phyloP scores from a whole-genome alignment of 345 rosid species.

The Citrus glauca region DNA sequence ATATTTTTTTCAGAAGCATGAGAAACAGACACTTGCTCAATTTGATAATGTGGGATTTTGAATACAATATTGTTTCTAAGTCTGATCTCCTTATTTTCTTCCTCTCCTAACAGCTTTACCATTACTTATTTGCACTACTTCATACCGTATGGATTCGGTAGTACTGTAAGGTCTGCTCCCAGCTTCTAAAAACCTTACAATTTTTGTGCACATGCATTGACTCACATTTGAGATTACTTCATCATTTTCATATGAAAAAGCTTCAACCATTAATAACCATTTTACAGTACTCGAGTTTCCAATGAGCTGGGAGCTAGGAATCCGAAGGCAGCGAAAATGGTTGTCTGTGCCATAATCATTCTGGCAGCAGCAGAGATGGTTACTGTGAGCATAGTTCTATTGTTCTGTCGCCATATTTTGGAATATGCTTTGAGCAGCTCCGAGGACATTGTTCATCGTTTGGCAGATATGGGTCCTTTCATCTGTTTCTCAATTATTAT shows the following conservation, averaged over 20 bases:
- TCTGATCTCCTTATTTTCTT: not conserved
- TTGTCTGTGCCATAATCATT: slow-evolving; percentile 18
- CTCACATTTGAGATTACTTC: no score
- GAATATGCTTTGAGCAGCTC: slow-evolving; percentile 35
- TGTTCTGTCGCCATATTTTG: slow-evolving; percentile 18
- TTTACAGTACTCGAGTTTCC: slow-evolving; percentile 38
- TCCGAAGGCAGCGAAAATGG: slow-evolving; percentile 26
- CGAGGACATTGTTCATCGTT: slow-evolving; percentile 30
- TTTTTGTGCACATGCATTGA: no score
- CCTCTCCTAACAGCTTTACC: not conserved
- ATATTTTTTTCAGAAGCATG: no score
- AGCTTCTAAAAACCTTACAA: not conserved
- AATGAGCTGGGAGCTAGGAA: slow-evolving; percentile 46
- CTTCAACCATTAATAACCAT: no score
- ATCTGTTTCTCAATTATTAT: slow-evolving; percentile 29
- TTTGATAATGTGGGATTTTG: no score
- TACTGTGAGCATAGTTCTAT: slow-evolving; percentile 21
- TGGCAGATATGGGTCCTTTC: slow-evolving; percentile 34
- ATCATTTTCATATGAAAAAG: no score
- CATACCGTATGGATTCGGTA: slow-evolving; percentile 14
- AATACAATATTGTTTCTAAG: not conserved
- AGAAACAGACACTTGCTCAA: no score
- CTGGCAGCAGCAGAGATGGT: slow-evolving; percentile 18
- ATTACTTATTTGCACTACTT: slow-evolving; percentile 1
- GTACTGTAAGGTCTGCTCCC: slow-evolving; percentile 10